Evolutionary conservation across 1,139 yeast genomes (phyloP).

Genomic region (Yamadazyma blattariae): DNA sequence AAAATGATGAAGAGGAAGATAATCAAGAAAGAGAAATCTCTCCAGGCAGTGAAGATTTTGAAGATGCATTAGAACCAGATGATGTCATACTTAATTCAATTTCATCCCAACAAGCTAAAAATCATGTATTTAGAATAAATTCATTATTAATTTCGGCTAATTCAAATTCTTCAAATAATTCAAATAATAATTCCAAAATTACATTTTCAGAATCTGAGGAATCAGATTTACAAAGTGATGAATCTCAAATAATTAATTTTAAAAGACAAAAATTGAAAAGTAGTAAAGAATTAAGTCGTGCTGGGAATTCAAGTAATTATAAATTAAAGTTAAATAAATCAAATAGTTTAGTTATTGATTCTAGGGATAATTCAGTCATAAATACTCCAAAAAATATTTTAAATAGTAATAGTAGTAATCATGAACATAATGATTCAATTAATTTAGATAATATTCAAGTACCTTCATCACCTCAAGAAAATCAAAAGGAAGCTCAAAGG

Average conservation of each 20-base stretch:
- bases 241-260: slow-evolving; percentile 2
- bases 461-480: neutral
- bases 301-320: neutral
- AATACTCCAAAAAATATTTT: neutral
- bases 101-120: slow-evolving; percentile 1
- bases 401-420: too few relatives aligned
- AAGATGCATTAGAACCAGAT: neutral
- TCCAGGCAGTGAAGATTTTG: neutral
- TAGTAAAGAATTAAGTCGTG: neutral
- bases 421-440: slow-evolving; percentile 4
- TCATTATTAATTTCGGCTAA: too few relatives aligned
- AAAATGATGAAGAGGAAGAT: neutral
- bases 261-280: slow-evolving; percentile 1
- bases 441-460: slow-evolving; percentile 2
- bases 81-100: neutral
- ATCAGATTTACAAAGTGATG: neutral
- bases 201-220: slow-evolving; percentile 1
- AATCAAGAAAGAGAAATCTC: neutral
- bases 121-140: neutral
- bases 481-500: neutral
- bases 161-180: neutral
- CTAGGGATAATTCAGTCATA: neutral
- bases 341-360: slow-evolving; percentile 1
- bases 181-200: neutral
- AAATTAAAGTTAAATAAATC: slow-evolving; percentile 1